phyloP scores from a whole-genome alignment of 495 filamentous ascomycete species.

The Bathelium albidoporum region DNA sequence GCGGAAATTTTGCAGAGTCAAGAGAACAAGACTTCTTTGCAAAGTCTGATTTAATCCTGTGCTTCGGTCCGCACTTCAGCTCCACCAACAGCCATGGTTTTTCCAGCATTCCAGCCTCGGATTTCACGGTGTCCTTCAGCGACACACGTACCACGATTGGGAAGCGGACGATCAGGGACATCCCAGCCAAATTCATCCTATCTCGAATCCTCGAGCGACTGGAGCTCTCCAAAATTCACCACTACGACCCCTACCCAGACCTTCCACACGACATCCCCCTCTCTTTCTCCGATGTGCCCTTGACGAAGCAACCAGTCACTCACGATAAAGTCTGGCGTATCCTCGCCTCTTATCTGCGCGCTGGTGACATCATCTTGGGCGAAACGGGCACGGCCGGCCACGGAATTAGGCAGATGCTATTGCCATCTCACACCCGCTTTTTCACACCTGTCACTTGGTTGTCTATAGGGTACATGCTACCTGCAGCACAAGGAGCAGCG shows the following conservation, averaged over 20 bases:
- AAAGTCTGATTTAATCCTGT: constrained; percentile 17
- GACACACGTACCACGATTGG: constrained; percentile 6
- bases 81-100: constrained; percentile 24
- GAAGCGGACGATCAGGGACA: background rate
- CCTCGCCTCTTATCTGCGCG: constrained; percentile 18
- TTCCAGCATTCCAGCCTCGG: constrained; percentile 15
- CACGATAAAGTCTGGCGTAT: constrained; percentile 21
- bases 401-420: constrained; percentile 27
- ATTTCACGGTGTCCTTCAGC: constrained; percentile 13
- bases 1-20: background rate
- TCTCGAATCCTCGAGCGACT: constrained; percentile 4
- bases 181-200: constrained; percentile 15
- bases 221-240: constrained; percentile 4
- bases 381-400: constrained; percentile 35
- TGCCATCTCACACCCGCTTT: constrained; percentile 26
- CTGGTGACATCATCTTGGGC: constrained; percentile 19
- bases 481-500: constrained; percentile 39
- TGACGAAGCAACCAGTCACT: constrained; percentile 7
- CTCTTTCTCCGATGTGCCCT: background rate
- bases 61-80: constrained; percentile 18
- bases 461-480: constrained; percentile 41
- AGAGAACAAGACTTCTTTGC: constrained; percentile 1
- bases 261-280: background rate
- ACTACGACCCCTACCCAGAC: background rate
- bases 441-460: constrained; percentile 35